A percentile compares a stretch with the other conserved stretches of the same genome.
Evolutionary conservation across 2,329 filamentous ascomycete species (phyloP).

Genomic region (Diplodia mutila): DNA sequence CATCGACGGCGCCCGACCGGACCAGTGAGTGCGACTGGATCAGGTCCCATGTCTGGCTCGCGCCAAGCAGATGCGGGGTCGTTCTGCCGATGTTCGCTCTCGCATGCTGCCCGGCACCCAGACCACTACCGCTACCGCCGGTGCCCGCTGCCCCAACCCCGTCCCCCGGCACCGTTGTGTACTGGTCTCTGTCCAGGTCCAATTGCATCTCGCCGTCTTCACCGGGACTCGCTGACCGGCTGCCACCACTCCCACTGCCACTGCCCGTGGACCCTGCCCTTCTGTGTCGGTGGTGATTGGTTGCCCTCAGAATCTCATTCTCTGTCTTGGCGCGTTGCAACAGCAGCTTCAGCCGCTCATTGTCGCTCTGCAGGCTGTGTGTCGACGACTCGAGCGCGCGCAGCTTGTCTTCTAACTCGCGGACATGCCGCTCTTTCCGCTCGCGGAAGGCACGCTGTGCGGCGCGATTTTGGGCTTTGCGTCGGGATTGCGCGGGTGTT

Average conservation of each 20-base stretch:
- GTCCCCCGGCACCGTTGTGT: conserved; percentile 1
- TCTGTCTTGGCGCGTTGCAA: conserved; percentile 84
- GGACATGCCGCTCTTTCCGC: conserved; percentile 91
- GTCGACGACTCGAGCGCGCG: conserved; percentile 75
- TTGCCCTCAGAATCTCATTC: conserved; percentile 88
- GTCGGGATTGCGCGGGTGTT: conserved; percentile 56
- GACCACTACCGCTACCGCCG: neutral
- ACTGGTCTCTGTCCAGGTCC: conserved; percentile 9
- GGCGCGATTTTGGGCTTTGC: conserved; percentile 73
- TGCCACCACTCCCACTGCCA: neutral
- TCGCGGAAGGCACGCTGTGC: conserved; percentile 94
- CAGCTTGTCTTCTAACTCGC: conserved; percentile 87
- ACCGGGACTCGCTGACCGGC: neutral
- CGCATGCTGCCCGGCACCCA: conserved; percentile 50
- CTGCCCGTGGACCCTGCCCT: neutral
- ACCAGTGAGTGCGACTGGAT: conserved; percentile 82
- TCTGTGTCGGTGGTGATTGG: conserved; percentile 34
- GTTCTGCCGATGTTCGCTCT: conserved; percentile 31
- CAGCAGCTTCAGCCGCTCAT: conserved; percentile 82
- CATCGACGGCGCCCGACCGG: conserved; percentile 76
- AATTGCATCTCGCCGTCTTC: neutral
- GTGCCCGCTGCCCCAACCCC: neutral
- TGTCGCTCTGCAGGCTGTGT: conserved; percentile 74
- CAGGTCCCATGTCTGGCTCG: conserved; percentile 84
- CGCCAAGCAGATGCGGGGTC: conserved; percentile 60